These are phyloP conservation scores for Friedmanniomyces endolithicus DNA, from an alignment of 495 filamentous ascomycete genomes.

Conservation along the genomic window DNA sequence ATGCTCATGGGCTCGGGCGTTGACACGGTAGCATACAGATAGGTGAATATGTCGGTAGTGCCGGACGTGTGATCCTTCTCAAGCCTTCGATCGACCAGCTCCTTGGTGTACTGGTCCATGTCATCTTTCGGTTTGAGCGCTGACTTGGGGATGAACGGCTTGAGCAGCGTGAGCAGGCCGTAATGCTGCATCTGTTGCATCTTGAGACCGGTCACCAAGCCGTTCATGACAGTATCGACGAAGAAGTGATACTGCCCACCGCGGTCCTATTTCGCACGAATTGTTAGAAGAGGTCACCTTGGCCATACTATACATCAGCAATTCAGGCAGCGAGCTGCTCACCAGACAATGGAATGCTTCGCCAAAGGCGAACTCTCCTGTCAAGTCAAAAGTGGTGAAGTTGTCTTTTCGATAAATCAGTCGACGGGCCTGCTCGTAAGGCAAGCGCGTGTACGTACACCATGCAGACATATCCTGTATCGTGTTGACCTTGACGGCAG, in stretches of 20 bases:
- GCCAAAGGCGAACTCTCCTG: constrained; percentile 29
- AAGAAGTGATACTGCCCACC: constrained; percentile 17
- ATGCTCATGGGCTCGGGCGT: not conserved
- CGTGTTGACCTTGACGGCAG: constrained; percentile 12
- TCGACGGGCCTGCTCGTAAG: not conserved
- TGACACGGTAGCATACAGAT: not conserved
- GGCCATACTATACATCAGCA: no score
- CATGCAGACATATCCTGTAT: constrained; percentile 14
- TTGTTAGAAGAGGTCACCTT: constrained; percentile 18
- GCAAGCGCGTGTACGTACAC: not conserved
- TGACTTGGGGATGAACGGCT: constrained; percentile 1
- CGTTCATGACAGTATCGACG: constrained; percentile 18
- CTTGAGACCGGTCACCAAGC: constrained; percentile 8
- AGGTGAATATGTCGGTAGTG: not conserved
- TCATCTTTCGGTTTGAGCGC: constrained; percentile 6
- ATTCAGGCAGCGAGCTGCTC: constrained; percentile 19
- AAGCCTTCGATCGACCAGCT: constrained; percentile 22
- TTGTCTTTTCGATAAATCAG: constrained; percentile 14
- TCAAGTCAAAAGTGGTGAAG: constrained; percentile 30
- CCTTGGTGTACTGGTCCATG: constrained; percentile 21
- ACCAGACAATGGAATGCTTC: constrained; percentile 25
- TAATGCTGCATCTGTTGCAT: not conserved
- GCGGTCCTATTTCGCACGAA: constrained; percentile 18
- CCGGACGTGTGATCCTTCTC: constrained; percentile 2
- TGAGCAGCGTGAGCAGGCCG: not conserved